Evolutionary conservation across 2,329 filamentous ascomycete species (phyloP), one percentile per base, ranked within the genome.

Genomic region (Shiraia bambusicola): DNA sequence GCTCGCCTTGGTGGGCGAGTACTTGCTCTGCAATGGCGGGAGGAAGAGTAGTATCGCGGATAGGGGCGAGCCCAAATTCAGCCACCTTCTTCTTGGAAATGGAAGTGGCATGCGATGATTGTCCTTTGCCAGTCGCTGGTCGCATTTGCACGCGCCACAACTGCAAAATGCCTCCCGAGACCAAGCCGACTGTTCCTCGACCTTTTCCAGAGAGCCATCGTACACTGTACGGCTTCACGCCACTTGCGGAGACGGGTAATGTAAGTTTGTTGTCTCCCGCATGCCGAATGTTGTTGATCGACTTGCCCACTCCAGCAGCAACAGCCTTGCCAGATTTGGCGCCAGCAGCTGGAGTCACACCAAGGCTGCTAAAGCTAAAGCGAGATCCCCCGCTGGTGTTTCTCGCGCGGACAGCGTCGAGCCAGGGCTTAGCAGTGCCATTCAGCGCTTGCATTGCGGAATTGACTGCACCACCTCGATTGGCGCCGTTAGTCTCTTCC

Each of bases 201-300:
- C 77, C 81, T 54, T 77, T 81, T 25, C 81, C 79, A 17, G 77
- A 79, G 32, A 87, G 72, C 81, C 87, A 87, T 1, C 76, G 72
- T 3, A 87, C 78, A 56, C 84, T 87, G 3, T 77, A 75, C 6
- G 77, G 73, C 2, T 76, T 76, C 2, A 82, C 80, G 11, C 70
- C 70, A 12, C 75, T 71, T 17, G 74, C 65, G 33, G 79, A 77
- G 9, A 72, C 69, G 9, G 86, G 86, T 22, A 89, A 72, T 32
- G 85, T 80, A 29, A 90, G 78, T 49, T 88, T 81, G 65, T 88
- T 89, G 61, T 89, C 86, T 9, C 83, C 83, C 0, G 81, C 86
- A 55, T 89, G 86, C 33, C 86, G 82, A 43, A 90, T 78, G 42
- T 83, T 85, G 46, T 71, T 71, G n/a, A 89, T 78, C 3, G 86